Evolutionary conservation across 176 grass and related monocot species (phyloP), one percentile per base, ranked within the genome.

Genomic region (Oryza rufipogon): DNA sequence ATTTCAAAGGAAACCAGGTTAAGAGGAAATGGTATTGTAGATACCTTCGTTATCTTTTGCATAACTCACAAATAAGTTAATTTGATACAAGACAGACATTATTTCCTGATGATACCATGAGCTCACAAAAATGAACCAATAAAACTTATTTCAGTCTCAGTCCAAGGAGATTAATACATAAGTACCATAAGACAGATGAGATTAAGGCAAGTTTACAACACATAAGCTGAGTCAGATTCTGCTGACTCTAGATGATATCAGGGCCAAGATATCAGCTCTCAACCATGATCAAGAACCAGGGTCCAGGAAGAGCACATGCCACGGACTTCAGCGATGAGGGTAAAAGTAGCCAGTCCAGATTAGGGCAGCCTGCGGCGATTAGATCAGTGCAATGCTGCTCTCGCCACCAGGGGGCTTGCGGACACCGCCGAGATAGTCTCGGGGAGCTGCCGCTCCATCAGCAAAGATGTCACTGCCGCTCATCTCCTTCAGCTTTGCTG

Each of bases 311-410:
- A 69, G 61, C 84, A 75, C 84, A 56, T 32, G 14, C 44, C 7
- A n/a, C 2, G 2, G 19, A 23, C 77, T 85, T 81, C 11, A 4
- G 70, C 68, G 64, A 80, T 25, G 30, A 78, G 19, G 75, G 34
- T 38, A 83, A 32, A 83, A 32, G 68, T 74, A 83, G 60, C 74
- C 63, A 26, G 63, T 84, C 64, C 26, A 16, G 38, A 86, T 36
- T 82, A 73, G 26, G 23, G 67, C 68, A 41, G 38, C 47, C 61
- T 26, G 74, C 1, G 11, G 30, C 14, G 34, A 71, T 81, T 85
- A 95, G 81, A 95, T 78, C 73, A 95, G 86, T 0, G 91, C 64
- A 28, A 96, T 93, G 91, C 86, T 93, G 91, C 93, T 96, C 81
- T 89, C 81, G 3, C 93, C 93, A 70, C 93, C 91, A 36, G 93